These are phyloP conservation scores for Schwanniomyces sp. DNA, from an alignment of 805 yeast species.

Conservation along the genomic window DNA sequence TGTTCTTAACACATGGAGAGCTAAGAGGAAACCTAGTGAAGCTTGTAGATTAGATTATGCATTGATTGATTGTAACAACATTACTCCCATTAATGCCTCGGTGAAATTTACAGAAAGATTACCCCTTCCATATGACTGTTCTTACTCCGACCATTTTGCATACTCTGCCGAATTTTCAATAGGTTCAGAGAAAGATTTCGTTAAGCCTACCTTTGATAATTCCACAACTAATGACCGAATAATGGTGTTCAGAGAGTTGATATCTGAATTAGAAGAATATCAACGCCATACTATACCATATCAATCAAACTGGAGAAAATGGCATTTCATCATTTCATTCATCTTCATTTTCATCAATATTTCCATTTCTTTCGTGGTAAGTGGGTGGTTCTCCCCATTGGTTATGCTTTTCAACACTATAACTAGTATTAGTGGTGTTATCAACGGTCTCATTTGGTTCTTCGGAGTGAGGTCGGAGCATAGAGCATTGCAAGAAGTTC, in stretches of 20 bases:
- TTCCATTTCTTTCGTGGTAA: constrained; percentile 59
- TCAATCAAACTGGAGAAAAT: constrained; percentile 65
- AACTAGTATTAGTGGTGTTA: constrained; percentile 62
- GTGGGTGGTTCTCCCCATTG: constrained; percentile 65
- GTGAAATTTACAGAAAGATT: constrained; percentile 74
- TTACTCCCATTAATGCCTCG: constrained; percentile 58
- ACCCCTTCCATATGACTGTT: constrained; percentile 52
- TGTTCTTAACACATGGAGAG: constrained; percentile 82
- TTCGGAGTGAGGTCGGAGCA: constrained; percentile 79
- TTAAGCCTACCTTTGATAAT: constrained; percentile 4
- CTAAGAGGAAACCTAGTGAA: constrained; percentile 50
- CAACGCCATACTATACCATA: constrained; percentile 46
- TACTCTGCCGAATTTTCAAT: constrained; percentile 41
- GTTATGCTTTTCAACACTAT: constrained; percentile 57
- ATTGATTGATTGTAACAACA: constrained; percentile 57
- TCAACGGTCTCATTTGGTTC: constrained; percentile 76
- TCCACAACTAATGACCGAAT: constrained; percentile 12
- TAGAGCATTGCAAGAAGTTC: constrained; percentile 76
- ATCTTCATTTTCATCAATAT: constrained; percentile 48
- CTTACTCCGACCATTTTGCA: constrained; percentile 93
- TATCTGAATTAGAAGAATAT: constrained; percentile 44
- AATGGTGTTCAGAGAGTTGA: constrained; percentile 37
- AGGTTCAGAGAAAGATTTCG: constrained; percentile 7
- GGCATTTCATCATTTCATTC: constrained; percentile 59
- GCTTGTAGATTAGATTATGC: constrained; percentile 94